Percentiles rank a stretch among this genome's conserved stretches.
Conservation (phyloP, 352 stramenopile genomes). For the Blastocystis sp. region DNA sequence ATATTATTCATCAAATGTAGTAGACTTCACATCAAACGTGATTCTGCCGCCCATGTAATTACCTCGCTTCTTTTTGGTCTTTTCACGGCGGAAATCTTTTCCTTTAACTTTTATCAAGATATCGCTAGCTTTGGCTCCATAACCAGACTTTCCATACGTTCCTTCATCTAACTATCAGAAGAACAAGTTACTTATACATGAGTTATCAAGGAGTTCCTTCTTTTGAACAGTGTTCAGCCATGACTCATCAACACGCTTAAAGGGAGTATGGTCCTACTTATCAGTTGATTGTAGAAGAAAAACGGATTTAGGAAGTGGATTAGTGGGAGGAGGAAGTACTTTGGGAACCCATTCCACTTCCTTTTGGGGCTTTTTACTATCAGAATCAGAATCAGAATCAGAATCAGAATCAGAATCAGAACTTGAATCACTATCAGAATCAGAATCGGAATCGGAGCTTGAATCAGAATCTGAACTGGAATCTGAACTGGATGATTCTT, state of each 20-base stretch:
- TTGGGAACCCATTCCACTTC: slow-evolving; percentile 71
- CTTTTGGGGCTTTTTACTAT: neutral
- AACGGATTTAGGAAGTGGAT: slow-evolving; percentile 77
- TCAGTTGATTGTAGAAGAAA: slow-evolving; percentile 63
- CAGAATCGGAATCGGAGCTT: slow-evolving; percentile 53
- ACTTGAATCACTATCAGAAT: slow-evolving; percentile 64
- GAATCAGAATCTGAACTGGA: slow-evolving; percentile 65
- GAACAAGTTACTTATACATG: slow-evolving; percentile 69
- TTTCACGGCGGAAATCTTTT: slow-evolving; percentile 99
- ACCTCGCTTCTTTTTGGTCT: slow-evolving; percentile 98
- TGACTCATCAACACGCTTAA: slow-evolving; percentile 90
- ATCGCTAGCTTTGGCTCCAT: slow-evolving; percentile 91
- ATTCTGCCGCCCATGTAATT: slow-evolving; percentile 88
- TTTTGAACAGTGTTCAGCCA: slow-evolving; percentile 85
- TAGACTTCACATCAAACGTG: slow-evolving; percentile 83
- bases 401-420: slow-evolving; percentile 66
- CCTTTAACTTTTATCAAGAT: slow-evolving; percentile 92
- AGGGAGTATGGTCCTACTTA: slow-evolving; percentile 80
- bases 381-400: slow-evolving; percentile 58
- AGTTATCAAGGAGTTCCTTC: slow-evolving; percentile 93
- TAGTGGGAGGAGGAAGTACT: slow-evolving; percentile 69
- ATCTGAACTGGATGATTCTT: slow-evolving; percentile 65
- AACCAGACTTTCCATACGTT: slow-evolving; percentile 87
- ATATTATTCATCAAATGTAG: slow-evolving; percentile 78
- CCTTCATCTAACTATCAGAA: slow-evolving; percentile 74